Evolutionary conservation across 176 grass and related monocot genomes (phyloP).

Genomic region (Lolium rigidum): DNA sequence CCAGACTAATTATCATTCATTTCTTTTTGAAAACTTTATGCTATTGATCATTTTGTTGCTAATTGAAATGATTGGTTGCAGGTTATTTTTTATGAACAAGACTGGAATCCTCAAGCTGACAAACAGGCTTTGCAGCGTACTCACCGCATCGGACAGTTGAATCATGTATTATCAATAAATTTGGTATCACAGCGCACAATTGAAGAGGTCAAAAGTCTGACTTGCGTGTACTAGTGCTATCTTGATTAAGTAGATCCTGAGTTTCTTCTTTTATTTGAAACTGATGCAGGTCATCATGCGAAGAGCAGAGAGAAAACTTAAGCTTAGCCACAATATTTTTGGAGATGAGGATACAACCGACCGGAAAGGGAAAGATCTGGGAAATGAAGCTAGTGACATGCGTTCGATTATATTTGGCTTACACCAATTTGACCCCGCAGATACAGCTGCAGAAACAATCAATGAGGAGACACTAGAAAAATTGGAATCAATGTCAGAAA

Average conservation of each 20-base stretch:
- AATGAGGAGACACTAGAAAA: conserved; percentile 55
- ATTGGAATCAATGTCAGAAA: conserved; percentile 78
- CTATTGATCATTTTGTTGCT: conserved; percentile 30
- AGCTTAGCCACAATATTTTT: conserved; percentile 77
- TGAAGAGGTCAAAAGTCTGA: conserved; percentile 73
- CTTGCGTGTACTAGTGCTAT: conserved; percentile 23
- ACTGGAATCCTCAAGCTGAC: conserved; percentile 97
- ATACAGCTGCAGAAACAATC: conserved; percentile 49
- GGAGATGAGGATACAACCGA: conserved; percentile 59
- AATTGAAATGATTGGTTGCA: conserved; percentile 41
- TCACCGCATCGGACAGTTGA: conserved; percentile 96
- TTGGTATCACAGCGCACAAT: conserved; percentile 83
- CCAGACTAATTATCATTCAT: conserved; percentile 18
- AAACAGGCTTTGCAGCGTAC: conserved; percentile 96
- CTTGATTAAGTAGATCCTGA: conserved; percentile 33
- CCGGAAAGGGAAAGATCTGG: conserved; percentile 52
- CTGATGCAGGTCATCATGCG: conserved; percentile 85
- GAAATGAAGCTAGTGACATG: conserved; percentile 73
- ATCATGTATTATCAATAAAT: conserved; percentile 95
- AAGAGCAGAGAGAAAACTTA: conserved; percentile 93
- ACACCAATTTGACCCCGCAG: conserved; percentile 65
- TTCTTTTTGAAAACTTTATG: conserved; percentile 36
- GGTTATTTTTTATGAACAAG: conserved; percentile 99
- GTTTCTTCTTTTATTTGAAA: conserved; percentile 8
- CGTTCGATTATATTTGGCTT: conserved; percentile 83